Evolutionary conservation across 345 rosid genomes (phyloP).

Genomic region (Raphanus sativus): DNA sequence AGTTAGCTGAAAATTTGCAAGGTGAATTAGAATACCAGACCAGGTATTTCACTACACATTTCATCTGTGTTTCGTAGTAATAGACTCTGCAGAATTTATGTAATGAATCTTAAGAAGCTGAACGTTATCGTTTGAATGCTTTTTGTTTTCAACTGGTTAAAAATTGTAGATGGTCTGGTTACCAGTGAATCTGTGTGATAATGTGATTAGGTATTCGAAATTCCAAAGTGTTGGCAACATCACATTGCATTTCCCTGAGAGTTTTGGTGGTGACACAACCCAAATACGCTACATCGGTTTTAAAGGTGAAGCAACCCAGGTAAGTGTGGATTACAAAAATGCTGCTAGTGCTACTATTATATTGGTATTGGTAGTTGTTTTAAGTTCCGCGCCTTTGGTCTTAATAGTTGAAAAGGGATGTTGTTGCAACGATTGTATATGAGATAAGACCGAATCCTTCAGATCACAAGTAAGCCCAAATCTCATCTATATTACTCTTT

Average conservation of each 20-base stretch:
- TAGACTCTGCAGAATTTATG: neutral
- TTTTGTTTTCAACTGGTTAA: neutral
- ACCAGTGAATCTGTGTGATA: neutral
- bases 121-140: neutral
- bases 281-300: conserved; percentile 87
- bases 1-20: conserved; percentile 79
- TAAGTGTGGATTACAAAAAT: conserved; percentile 33
- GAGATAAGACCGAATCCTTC: conserved; percentile 96
- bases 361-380: neutral
- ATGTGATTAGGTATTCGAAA: conserved; percentile 64
- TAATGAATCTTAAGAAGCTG: neutral
- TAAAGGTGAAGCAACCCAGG: conserved; percentile 99
- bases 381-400: conserved; percentile 1
- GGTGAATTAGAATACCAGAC: conserved; percentile 89
- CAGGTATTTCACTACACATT: conserved; percentile 45
- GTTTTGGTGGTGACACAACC: conserved; percentile 76
- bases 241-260: conserved; percentile 95
- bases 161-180: conserved; percentile 9
- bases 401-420: conserved; percentile 86
- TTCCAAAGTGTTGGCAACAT: conserved; percentile 87
- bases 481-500: neutral
- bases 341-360: neutral
- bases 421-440: conserved; percentile 83
- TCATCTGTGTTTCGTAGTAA: neutral
- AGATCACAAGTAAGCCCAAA: conserved; percentile 87